Conservation (phyloP, 495 filamentous ascomycete species). For the Cenococcum geophilum region DNA sequence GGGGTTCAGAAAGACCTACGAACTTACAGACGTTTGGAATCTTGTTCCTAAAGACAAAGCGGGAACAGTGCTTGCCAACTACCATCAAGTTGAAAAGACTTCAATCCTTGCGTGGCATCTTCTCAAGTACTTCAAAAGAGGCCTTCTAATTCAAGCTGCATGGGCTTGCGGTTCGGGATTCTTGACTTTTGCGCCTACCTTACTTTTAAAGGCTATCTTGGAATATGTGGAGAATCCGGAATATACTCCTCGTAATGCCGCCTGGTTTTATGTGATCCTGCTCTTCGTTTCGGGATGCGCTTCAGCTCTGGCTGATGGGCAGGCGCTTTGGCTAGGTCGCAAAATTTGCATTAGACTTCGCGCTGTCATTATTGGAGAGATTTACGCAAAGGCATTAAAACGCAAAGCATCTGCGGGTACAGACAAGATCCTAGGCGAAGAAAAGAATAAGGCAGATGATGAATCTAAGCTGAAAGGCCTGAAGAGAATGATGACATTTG, state of each 20-base stretch:
- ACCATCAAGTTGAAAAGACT: slow-evolving; percentile 80
- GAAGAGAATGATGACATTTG: slow-evolving; percentile 49
- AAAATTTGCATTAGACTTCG: slow-evolving; percentile 89
- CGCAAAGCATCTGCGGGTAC: slow-evolving; percentile 76
- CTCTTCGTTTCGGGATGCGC: slow-evolving; percentile 73
- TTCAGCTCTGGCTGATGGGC: slow-evolving; percentile 72
- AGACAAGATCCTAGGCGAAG: slow-evolving; percentile 59
- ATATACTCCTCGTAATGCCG: slow-evolving; percentile 73
- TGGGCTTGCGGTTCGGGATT: slow-evolving; percentile 75
- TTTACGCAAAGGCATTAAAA: slow-evolving; percentile 94
- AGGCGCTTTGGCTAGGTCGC: slow-evolving; percentile 89
- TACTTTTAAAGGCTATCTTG: slow-evolving; percentile 84
- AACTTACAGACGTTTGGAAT: slow-evolving; percentile 86
- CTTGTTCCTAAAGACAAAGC: slow-evolving; percentile 82
- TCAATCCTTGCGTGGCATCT: slow-evolving; percentile 74
- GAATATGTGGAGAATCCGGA: slow-evolving; percentile 85
- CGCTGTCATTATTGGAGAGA: slow-evolving; percentile 93
- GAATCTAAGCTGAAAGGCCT: slow-evolving; percentile 42
- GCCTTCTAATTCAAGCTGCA: slow-evolving; percentile 66
- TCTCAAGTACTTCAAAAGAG: slow-evolving; percentile 70
- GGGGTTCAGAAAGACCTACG: slow-evolving; percentile 82
- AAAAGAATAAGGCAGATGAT: slow-evolving; percentile 40
- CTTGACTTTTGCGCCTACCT: slow-evolving; percentile 84
- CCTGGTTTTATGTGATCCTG: slow-evolving; percentile 92
- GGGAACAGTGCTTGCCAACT: slow-evolving; percentile 66